A percentile compares a stretch with the other conserved stretches of the same genome.
phyloP scores from a whole-genome alignment of 305 asterid species.

The Fraxinus greggii region DNA sequence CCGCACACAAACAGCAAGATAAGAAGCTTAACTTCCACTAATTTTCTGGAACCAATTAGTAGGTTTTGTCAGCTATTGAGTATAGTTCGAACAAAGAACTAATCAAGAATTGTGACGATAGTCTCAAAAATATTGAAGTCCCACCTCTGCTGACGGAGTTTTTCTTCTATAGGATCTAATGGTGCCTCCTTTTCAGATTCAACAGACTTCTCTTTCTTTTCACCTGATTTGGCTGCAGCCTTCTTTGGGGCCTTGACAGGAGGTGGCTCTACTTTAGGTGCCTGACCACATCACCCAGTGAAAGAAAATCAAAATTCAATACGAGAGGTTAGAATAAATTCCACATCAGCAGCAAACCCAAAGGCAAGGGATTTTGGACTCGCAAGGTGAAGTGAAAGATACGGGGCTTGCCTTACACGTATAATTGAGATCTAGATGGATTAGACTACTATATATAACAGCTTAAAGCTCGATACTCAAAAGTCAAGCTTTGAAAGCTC shows the following conservation, averaged over 20 bases:
- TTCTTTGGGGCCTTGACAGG: slow-evolving; percentile 59
- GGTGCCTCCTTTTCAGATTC: slow-evolving; percentile 49
- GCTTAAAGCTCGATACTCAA: not conserved
- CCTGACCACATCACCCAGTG: slow-evolving; percentile 37
- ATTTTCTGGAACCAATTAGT: not conserved
- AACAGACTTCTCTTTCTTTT: slow-evolving; percentile 59
- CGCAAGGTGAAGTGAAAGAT: not conserved
- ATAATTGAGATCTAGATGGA: not conserved
- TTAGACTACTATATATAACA: not conserved
- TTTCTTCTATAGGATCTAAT: slow-evolving; percentile 67
- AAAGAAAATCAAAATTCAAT: not conserved
- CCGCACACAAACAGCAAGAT: not conserved
- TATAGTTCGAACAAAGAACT: not conserved
- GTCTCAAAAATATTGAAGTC: not conserved
- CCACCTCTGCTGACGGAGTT: slow-evolving; percentile 44
- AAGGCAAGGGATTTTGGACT: not conserved
- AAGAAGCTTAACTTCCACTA: not conserved
- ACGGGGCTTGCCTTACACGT: not conserved
- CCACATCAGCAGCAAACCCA: not conserved
- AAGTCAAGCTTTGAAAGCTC: not conserved
- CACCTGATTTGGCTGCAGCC: slow-evolving; percentile 47
- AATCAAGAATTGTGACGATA: not conserved
- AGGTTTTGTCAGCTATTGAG: not conserved
- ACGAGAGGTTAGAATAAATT: not conserved
- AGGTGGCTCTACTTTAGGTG: slow-evolving; percentile 51